Percentiles rank a stretch among this genome's conserved stretches.
Conservation (phyloP, 768 basidiomycete genomes). For the Phylloporus rhodoxanthus region DNA sequence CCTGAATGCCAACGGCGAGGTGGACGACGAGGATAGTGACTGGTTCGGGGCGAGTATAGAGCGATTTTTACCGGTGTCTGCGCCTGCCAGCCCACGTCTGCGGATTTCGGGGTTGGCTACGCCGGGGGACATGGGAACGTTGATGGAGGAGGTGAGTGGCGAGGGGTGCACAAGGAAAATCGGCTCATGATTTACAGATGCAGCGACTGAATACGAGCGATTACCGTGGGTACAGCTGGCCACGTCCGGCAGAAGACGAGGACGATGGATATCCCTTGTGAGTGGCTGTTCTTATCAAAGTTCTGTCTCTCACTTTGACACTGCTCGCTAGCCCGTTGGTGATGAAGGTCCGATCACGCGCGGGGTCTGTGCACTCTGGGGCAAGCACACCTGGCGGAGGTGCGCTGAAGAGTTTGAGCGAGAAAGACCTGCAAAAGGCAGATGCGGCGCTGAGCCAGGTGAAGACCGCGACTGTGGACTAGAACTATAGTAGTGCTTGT, state of each 20-base stretch:
- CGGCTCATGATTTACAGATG: constrained; percentile 50
- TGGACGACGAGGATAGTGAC: constrained; percentile 39
- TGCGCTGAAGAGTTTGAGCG: constrained; percentile 72
- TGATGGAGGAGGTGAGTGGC: constrained; percentile 69
- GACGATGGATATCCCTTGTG: constrained; percentile 90
- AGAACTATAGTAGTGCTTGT: neutral
- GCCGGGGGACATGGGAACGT: constrained; percentile 87
- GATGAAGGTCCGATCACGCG: constrained; percentile 83
- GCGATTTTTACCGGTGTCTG: constrained; percentile 63
- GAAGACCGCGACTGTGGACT: constrained; percentile 13
- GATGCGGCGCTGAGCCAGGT: constrained; percentile 80
- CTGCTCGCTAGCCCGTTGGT: constrained; percentile 61
- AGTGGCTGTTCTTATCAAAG: constrained; percentile 30
- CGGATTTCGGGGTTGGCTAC: constrained; percentile 73
- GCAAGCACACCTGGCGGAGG: constrained; percentile 87
- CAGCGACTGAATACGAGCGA: constrained; percentile 81
- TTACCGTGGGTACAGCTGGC: constrained; percentile 62
- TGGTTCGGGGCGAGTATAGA: constrained; percentile 52
- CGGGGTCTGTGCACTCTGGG: constrained; percentile 67
- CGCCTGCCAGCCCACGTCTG: constrained; percentile 84
- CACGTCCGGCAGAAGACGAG: constrained; percentile 60
- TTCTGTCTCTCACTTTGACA: neutral
- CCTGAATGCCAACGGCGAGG: constrained; percentile 50
- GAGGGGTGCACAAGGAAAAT: neutral
- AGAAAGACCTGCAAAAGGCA: constrained; percentile 79